phyloP scores from a whole-genome alignment of 345 rosid genomes.

The Bruguiera gymnorhiza region DNA sequence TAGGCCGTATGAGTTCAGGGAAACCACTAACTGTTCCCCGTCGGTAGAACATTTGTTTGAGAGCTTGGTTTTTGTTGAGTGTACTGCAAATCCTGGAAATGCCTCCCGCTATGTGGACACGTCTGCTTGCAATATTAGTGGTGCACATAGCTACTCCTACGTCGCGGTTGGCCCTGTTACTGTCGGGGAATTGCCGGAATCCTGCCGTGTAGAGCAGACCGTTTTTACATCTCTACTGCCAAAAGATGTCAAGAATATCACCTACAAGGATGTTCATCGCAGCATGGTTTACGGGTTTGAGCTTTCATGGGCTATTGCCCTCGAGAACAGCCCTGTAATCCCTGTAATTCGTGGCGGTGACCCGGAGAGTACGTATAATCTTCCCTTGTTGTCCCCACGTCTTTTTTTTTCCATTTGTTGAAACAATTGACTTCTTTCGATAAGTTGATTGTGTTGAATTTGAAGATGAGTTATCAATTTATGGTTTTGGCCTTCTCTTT shows the following conservation, averaged over 20 bases:
- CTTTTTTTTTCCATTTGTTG: too few species aligned
- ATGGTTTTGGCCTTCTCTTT: too few species aligned
- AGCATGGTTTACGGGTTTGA: slow-evolving; percentile 6
- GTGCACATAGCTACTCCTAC: not conserved
- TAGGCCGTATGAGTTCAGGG: too few species aligned
- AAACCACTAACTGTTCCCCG: too few species aligned
- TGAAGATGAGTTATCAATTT: too few species aligned
- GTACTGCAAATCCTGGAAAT: not conserved
- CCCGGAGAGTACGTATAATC: not conserved
- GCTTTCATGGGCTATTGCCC: slow-evolving; percentile 3
- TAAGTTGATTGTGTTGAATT: too few species aligned
- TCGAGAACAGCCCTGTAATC: not conserved
- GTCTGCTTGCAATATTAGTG: not conserved
- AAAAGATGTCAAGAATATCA: not conserved
- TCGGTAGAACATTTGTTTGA: not conserved
- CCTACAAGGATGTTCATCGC: not conserved
- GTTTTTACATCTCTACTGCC: not conserved
- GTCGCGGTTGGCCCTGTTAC: not conserved
- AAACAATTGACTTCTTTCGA: too few species aligned
- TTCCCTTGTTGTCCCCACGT: too few species aligned
- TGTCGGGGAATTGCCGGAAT: not conserved
- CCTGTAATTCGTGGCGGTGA: not conserved
- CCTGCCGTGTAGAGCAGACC: slow-evolving; percentile 4
- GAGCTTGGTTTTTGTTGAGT: not conserved
- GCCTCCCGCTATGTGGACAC: slow-evolving; percentile 2